Evolutionary conservation across 495 filamentous ascomycete species (phyloP), one percentile per base, ranked within the genome.

Genomic region (Hypoxylon crocopeplum): DNA sequence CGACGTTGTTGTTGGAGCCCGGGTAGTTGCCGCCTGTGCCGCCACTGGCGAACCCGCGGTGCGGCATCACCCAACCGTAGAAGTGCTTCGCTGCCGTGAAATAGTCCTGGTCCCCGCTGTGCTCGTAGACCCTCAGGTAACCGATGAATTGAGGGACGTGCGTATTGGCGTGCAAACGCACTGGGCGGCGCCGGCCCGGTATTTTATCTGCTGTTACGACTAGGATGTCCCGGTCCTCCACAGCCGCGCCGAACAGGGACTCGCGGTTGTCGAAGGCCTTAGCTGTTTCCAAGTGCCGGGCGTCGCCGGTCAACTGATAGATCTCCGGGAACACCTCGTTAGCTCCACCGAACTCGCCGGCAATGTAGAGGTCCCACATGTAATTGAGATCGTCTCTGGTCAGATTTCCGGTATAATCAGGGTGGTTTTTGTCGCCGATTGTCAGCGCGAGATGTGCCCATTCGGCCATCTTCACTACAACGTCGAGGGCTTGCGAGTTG

Each of bases 141-240:
- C 70, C 70, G 37, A 71, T 62, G 60, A 70, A 73, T 47, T 73
- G 69, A 13, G 70, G 70, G 17, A 73, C 48, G 15, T 73, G 62
- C 15, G 67, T 70, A 41, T 73, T 73, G n/a, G 70, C 70, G 34
- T 73, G 70, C 7, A 71, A 59, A 7, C 56, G 55, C 19, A 44
- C 49, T 7, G 48, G 48, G 7, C 62, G 48, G 11, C 62, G 62
- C 4, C 56, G 56, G 24, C 62, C 62, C 2, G 56, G 56, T 33
- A 48, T 60, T 3, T 65, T 36, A 20, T 55, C 37, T 11, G 21
- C 16, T 2, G 27, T 37, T 4, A 65, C 62, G 0, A 65, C 62
- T n/a, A 65, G 16, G 1, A 65, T 65, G 11, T 65, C 62, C 5
- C 44, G 25, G 19, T 65, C 57, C 0, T 47, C 39, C 4, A 65